Conservation (phyloP, 2,329 filamentous ascomycete genomes). For the Arthrinium phaeospermum region DNA sequence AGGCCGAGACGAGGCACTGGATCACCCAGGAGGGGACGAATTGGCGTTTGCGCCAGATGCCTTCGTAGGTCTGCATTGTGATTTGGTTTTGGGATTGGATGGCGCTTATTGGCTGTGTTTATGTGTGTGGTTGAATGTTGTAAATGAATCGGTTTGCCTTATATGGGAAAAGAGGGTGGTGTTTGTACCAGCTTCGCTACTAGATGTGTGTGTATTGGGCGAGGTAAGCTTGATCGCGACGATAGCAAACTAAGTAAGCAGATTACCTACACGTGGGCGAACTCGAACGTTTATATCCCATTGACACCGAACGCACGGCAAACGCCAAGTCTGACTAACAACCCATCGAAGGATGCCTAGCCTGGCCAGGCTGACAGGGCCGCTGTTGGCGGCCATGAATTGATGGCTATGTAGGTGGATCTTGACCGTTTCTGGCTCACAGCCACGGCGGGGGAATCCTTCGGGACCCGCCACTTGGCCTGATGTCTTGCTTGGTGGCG, state of each 20-base stretch:
- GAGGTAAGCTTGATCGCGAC: no score
- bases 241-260: no score
- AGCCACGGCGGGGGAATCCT: background rate
- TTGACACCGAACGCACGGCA: background rate
- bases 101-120: background rate
- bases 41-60: slow-evolving; percentile 30
- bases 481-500: background rate
- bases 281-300: background rate
- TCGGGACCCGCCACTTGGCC: background rate
- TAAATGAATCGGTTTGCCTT: background rate
- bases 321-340: background rate
- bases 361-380: background rate
- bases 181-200: no score
- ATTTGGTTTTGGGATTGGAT: background rate
- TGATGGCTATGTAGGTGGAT: background rate
- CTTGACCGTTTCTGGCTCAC: background rate
- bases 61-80: slow-evolving; percentile 23
- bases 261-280: background rate
- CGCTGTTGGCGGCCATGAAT: background rate
- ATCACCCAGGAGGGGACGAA: slow-evolving; percentile 29
- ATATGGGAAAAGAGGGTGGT: background rate
- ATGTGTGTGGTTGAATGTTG: background rate
- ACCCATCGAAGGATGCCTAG: background rate
- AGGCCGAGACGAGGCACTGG: slow-evolving; percentile 23
- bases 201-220: background rate